Base-by-base conservation (phyloP, 1,284 basidiomycete species). In the Pseudozyma hubeiensis region DNA sequence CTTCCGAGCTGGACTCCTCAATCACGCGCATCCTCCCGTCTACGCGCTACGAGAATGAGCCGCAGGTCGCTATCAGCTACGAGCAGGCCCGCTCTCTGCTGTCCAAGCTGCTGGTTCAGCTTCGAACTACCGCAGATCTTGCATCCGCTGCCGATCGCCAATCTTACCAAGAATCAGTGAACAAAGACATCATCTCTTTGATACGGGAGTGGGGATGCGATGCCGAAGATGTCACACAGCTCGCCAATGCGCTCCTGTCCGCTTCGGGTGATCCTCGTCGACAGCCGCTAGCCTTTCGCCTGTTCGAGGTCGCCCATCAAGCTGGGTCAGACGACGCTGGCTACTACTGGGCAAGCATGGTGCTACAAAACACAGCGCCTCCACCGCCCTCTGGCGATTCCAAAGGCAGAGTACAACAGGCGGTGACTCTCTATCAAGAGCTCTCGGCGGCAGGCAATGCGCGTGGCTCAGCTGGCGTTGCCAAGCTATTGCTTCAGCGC, bases 341-440 rank as follows among this genome's bases (percentile, higher is more conserved):
- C 8, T 78, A 77, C 48, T 78, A 53, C 39, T 80, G 76, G 76
- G 78, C 78, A 6, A 76, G 68, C 41, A 80, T 78, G 78, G 72
- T 80, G 5, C 57, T 78, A 29, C 70, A 76, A 31, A 78, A 78
- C 40, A 53, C 75, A 0, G 61, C 73, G 0, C 64, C 65, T 11
- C 56, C 71, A 4, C 53, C 64, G 11, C 64, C 69, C 0, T 58
- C 64, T 0, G 67, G 69, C 5, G 53, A 61, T 40, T 3, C 34
- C 5, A 61, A 60, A 10, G 54, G 45, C 5, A 59, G 69, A 40
- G 59, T 62, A 4, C 54, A 76, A 29, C 64, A 67, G 29, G 78
- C 76, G 4, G 11, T 78, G 44, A 46, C 47, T 10, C 44, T 75
- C 24, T 80, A 80, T 41, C 66, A 72, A 34, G 37, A 58, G 31